Evolutionary conservation across 257 asterid species (phyloP).

Genomic region (Echites panduratus): DNA sequence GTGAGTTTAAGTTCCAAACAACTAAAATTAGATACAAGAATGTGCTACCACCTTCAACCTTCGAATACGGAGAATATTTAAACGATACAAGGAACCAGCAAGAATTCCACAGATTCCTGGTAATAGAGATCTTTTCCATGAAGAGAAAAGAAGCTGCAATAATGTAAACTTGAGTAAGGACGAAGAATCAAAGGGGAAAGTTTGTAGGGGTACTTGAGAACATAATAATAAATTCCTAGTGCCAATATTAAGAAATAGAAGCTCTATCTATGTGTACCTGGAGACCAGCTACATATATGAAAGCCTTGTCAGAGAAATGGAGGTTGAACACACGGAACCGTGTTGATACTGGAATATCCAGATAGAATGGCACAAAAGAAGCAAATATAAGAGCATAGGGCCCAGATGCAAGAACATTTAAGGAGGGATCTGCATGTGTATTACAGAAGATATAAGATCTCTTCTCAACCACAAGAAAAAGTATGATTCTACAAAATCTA

Average conservation of each 20-base stretch:
- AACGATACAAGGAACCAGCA: constrained; percentile 87
- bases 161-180: constrained; percentile 11
- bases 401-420: constrained; percentile 75
- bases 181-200: constrained; percentile 12
- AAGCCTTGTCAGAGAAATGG: constrained; percentile 93
- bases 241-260: constrained; percentile 6
- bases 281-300: constrained; percentile 94
- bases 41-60: constrained; percentile 57
- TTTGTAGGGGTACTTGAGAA: neutral
- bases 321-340: constrained; percentile 66
- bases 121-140: constrained; percentile 92
- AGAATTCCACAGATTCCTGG: constrained; percentile 96
- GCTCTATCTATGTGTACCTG: constrained; percentile 42
- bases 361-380: constrained; percentile 87
- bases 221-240: neutral
- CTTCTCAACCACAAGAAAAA: neutral
- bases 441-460: neutral
- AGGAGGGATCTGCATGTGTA: constrained; percentile 67
- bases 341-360: constrained; percentile 91
- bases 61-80: constrained; percentile 63
- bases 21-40: neutral
- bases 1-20: neutral
- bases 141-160: constrained; percentile 85
- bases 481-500: neutral
- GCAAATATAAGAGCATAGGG: constrained; percentile 87